Percentiles rank a stretch among this genome's conserved stretches.
Evolutionary conservation across 2,329 filamentous ascomycete species (phyloP).

Genomic region (Botrytis paeoniae): DNA sequence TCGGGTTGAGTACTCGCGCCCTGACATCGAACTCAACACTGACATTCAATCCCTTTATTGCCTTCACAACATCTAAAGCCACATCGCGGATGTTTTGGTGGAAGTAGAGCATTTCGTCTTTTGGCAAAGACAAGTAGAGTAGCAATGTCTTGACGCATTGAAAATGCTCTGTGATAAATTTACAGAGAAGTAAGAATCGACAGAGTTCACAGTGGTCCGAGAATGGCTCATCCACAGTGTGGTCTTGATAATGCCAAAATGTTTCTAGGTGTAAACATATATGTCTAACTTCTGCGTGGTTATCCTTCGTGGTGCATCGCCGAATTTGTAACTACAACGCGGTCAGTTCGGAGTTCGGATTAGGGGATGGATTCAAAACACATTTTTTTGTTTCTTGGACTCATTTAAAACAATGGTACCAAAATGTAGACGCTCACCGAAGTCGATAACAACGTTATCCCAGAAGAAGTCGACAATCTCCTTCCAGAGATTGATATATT

Average conservation of each 20-base stretch:
- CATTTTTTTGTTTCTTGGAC: not conserved
- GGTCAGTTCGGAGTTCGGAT: not conserved
- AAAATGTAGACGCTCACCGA: not conserved
- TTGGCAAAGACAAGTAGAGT: not conserved
- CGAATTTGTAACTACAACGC: not conserved
- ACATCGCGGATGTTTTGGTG: not conserved
- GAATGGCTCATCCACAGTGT: not conserved
- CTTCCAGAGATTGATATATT: slow-evolving; percentile 1
- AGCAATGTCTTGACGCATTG: not conserved
- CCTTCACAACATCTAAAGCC: not conserved
- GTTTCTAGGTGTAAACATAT: not conserved
- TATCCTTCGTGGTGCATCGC: not conserved
- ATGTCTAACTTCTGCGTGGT: not conserved
- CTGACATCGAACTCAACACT: not conserved
- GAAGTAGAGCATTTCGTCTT: not conserved
- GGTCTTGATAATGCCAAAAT: not conserved
- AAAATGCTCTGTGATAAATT: slow-evolving; percentile 7
- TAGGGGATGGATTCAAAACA: not conserved
- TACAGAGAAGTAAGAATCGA: not conserved
- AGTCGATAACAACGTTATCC: not conserved
- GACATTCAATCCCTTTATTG: not conserved
- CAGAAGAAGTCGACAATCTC: slow-evolving; percentile 3
- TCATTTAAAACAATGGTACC: not conserved
- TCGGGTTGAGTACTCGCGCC: not conserved
- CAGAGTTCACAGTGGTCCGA: slow-evolving; percentile 7